Percentiles rank a stretch among this genome's conserved stretches.
Conservation (phyloP, 2,329 filamentous ascomycete genomes). For the Aureobasidium sp. region DNA sequence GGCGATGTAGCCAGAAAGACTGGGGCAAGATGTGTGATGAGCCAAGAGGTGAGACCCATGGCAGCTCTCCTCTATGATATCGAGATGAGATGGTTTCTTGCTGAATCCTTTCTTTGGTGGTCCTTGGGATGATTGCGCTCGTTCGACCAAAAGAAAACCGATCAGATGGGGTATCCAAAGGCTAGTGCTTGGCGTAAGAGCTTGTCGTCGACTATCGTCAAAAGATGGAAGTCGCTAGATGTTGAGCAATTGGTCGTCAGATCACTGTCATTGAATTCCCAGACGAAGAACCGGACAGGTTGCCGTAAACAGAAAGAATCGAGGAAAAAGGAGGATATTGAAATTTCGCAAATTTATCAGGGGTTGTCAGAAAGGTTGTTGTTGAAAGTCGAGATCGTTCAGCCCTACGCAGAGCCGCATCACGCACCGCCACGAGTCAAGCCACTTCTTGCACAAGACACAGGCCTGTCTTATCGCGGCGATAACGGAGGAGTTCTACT, state of each 20-base stretch:
- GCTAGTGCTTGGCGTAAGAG: slow-evolving; percentile 2
- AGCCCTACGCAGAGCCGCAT: slow-evolving; percentile 5
- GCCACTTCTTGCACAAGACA: not conserved
- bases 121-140: not conserved
- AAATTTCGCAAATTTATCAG: slow-evolving; percentile 2
- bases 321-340: not conserved
- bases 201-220: not conserved
- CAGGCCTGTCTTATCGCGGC: slow-evolving; percentile 1
- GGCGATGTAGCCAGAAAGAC: slow-evolving; percentile 50
- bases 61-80: not conserved
- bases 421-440: not conserved
- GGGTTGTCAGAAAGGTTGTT: slow-evolving; percentile 4
- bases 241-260: not conserved
- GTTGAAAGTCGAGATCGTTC: slow-evolving; percentile 3
- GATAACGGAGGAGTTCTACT: not conserved
- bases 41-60: slow-evolving; percentile 22
- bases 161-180: not conserved
- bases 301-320: not conserved
- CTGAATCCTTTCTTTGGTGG: not conserved
- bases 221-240: not conserved
- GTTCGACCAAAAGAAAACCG: not conserved
- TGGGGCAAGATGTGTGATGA: slow-evolving; percentile 28
- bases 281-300: not conserved
- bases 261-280: not conserved
- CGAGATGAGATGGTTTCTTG: not conserved